phyloP scores from a whole-genome alignment of 2,329 filamentous ascomycete species.

The Hypoxylon sp. region DNA sequence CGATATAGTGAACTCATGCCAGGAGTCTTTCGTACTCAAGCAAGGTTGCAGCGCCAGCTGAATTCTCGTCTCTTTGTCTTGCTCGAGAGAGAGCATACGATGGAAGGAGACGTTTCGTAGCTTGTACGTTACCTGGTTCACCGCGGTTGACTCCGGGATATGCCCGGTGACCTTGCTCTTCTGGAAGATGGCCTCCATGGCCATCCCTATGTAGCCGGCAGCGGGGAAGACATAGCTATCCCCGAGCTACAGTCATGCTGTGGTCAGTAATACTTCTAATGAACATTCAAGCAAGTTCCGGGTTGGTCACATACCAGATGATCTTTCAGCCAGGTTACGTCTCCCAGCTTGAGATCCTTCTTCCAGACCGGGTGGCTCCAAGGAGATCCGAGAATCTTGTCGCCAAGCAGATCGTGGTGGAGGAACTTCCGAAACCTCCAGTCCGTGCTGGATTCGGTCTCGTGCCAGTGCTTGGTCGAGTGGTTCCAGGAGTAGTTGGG shows the following conservation, averaged over 20 bases:
- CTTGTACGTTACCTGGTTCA: slow-evolving; percentile 16
- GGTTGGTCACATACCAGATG: slow-evolving; percentile 49
- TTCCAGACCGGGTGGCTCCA: slow-evolving; percentile 13
- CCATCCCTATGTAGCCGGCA: slow-evolving; percentile 46
- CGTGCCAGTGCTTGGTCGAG: slow-evolving; percentile 21
- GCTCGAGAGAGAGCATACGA: slow-evolving; percentile 31
- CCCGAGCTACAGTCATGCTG: slow-evolving; percentile 32
- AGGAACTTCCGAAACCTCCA: slow-evolving; percentile 14
- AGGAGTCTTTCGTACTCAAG: neutral
- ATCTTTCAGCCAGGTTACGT: slow-evolving; percentile 52
- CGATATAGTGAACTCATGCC: slow-evolving; percentile 4
- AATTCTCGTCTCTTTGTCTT: slow-evolving; percentile 3
- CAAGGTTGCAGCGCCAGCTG: slow-evolving; percentile 1
- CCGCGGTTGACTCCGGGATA: neutral
- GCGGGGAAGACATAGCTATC: slow-evolving; percentile 52
- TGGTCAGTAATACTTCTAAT: neutral
- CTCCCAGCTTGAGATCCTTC: slow-evolving; percentile 4
- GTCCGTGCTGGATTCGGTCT: slow-evolving; percentile 18
- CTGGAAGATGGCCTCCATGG: slow-evolving; percentile 35
- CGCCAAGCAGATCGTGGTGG: slow-evolving; percentile 22
- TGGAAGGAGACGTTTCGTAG: slow-evolving; percentile 31
- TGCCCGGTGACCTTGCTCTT: slow-evolving; percentile 11
- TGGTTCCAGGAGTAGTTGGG: slow-evolving; percentile 34
- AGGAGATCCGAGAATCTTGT: slow-evolving; percentile 1
- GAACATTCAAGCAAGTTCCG: too few species aligned